Percentiles rank a stretch among this genome's conserved stretches.
Conservation (phyloP, 2,329 filamentous ascomycete genomes). For the Epichloe aotearoae region DNA sequence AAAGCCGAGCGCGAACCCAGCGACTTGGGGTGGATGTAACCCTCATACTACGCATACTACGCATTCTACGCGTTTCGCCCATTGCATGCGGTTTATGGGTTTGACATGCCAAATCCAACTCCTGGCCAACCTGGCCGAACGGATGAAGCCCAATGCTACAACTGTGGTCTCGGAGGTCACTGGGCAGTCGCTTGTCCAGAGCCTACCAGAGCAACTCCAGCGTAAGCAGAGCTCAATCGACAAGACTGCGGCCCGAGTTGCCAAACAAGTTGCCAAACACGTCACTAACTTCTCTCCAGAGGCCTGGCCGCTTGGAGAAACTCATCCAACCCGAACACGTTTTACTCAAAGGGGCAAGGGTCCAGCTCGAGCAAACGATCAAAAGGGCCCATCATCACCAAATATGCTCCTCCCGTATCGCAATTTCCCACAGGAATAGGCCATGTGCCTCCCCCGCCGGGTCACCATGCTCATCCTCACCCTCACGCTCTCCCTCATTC, state of each 20-base stretch:
- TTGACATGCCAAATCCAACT: conserved; percentile 18
- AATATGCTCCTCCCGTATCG: conserved; percentile 18
- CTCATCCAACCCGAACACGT: conserved; percentile 15
- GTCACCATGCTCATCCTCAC: conserved; percentile 7
- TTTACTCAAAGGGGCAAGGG: conserved; percentile 16
- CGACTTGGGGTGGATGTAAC: neutral
- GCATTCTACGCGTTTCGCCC: neutral
- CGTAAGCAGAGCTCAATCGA: conserved; percentile 27
- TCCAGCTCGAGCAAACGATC: conserved; percentile 16
- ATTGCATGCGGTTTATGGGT: neutral
- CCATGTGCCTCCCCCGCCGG: conserved; percentile 14
- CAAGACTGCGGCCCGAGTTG: neutral
- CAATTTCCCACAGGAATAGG: conserved; percentile 7
- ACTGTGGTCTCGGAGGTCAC: conserved; percentile 37
- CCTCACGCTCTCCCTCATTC: neutral
- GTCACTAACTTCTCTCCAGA: conserved; percentile 12
- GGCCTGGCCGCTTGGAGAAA: conserved; percentile 25
- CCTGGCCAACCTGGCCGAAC: conserved; percentile 16
- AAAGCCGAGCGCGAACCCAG: neutral
- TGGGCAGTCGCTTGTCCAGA: conserved; percentile 41
- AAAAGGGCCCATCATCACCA: conserved; percentile 23
- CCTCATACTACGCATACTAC: neutral
- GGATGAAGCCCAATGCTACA: conserved; percentile 35
- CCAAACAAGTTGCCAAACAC: neutral
- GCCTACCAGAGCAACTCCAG: conserved; percentile 31